Evolutionary conservation across 2,329 filamentous ascomycete genomes (phyloP).

Genomic region (Claviceps sp.): DNA sequence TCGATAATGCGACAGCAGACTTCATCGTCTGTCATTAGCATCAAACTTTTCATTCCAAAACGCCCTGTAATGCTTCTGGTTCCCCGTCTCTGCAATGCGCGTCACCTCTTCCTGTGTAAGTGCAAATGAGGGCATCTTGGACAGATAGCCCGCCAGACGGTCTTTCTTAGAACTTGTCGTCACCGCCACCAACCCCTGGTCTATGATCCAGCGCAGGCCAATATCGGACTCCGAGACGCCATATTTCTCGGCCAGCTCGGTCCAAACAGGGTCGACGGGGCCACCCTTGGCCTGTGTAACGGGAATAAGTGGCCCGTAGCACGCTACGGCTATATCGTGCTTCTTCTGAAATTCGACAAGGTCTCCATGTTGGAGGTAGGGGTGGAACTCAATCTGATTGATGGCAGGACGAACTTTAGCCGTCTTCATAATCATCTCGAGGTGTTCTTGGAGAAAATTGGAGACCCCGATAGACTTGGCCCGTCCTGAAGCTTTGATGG

Average conservation of each 20-base stretch:
- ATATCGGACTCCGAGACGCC: conserved; percentile 41
- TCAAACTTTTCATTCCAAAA: conserved; percentile 45
- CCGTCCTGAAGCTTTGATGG: conserved; percentile 52
- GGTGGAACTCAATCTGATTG: conserved; percentile 75
- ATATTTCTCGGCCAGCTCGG: conserved; percentile 42
- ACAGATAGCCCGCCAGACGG: conserved; percentile 41
- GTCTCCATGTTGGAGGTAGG: conserved; percentile 54
- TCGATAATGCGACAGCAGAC: background rate
- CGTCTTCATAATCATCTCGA: conserved; percentile 43
- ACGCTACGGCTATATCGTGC: conserved; percentile 41
- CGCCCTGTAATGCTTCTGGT: conserved; percentile 45
- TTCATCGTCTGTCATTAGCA: conserved; percentile 30
- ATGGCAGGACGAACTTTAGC: conserved; percentile 51
- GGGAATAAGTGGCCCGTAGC: conserved; percentile 43
- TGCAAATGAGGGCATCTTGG: conserved; percentile 39
- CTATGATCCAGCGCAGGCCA: conserved; percentile 45
- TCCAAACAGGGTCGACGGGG: conserved; percentile 38
- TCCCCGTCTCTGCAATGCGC: conserved; percentile 40
- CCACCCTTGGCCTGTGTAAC: conserved; percentile 34
- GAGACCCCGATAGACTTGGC: conserved; percentile 63
- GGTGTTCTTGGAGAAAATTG: conserved; percentile 50
- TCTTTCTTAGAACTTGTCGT: conserved; percentile 48
- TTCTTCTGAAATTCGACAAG: conserved; percentile 44
- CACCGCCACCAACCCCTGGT: conserved; percentile 43
- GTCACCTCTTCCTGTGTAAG: conserved; percentile 45